Evolutionary conservation across 257 asterid species (phyloP), one percentile per base, ranked within the genome.

Genomic region (Salvia hispanica): DNA sequence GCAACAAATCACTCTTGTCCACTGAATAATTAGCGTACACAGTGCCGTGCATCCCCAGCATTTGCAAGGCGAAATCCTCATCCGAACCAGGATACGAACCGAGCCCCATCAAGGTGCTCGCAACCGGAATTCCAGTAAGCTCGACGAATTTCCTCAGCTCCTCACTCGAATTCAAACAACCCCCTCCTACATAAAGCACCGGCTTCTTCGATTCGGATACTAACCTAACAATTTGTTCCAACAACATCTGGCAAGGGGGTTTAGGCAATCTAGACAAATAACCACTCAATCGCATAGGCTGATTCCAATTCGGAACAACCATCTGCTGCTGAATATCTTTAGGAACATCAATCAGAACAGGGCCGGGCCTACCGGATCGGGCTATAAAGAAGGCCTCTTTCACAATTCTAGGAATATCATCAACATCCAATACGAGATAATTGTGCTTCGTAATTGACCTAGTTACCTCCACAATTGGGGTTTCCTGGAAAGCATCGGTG

Each of bases 11-110:
- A 62, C 96, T 83, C 76, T 77, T 86, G 53, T 91, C 93, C 50
- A 91, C 91, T 0, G 91, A 77, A 45, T 88, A 89, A 46, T 86
- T 89, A 0, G 97, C 96, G 62, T 85, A 85, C 6, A 88, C 94
- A 9, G 97, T 89, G 43, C 96, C 96, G 60, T 89, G 97, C 97
- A 91, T 91, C 64, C 97, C 97, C 62, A 89, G 78, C 96, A 91
- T 91, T 69, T 82, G 94, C 70, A 91, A 56, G 0, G 90, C 80
- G 15, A 48, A 21, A 42, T 86, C 78, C 57, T 85, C 88, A 58
- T 89, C 87, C 2, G 88, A 81, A 39, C 87, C 34, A 0, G 97
- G 97, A 57, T 79, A 80, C 11, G 88, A 78, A 16, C 97, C 96
- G 3, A 86, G 82, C 1, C 96, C 96, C 96, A 88, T 91, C 69